Evolutionary conservation across 768 basidiomycete species (phyloP), one percentile per base, ranked within the genome.

Genomic region (Amanita brunnescens): DNA sequence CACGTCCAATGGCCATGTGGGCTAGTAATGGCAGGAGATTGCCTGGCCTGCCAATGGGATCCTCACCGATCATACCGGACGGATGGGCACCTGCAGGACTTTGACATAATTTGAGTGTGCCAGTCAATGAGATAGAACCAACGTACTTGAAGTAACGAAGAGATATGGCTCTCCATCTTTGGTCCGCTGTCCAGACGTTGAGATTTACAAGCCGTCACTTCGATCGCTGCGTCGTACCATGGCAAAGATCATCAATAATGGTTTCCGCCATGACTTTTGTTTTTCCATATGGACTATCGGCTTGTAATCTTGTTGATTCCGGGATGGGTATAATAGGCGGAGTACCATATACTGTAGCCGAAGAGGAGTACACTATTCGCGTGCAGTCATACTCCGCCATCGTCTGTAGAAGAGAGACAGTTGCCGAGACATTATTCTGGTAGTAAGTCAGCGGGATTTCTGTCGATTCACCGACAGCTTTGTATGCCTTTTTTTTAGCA

Each of bases 61-160:
- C 94, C 67, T 99, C 96, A 18, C 96, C 96, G 49, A 99, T 94
- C 54, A 74, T 67, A 37, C 96, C 96, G 18, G 93, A 96, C 1
- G 93, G 91, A 67, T 98, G 95, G 1, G 95, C 94, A n/a, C 96
- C 96, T 33, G 91, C 96, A 56, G 96, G 96, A 67, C 91, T 95
- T 53, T 6, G 18, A 9, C 20, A 8, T 35, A 7, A 7, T 44
- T 35, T 41, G 1, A 24, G 39, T 5, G 40, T 32, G 21, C 23
- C 16, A 32, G 43, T n/a, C 20, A 20, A 29, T 29, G 14, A 13
- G 20, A 39, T 9, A 33, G n/a, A 34, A 18, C 32, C 40, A 21
- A 64, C 76, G 64, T 57, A 90, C 87, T 99, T 99, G 87, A 99
- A 99, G 70, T 98, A 99, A 50, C 96, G 80, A 56, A 98, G 74